Percentiles rank a stretch among this genome's conserved stretches.
Conservation (phyloP, 768 basidiomycete species). For the Epithele typhae region DNA sequence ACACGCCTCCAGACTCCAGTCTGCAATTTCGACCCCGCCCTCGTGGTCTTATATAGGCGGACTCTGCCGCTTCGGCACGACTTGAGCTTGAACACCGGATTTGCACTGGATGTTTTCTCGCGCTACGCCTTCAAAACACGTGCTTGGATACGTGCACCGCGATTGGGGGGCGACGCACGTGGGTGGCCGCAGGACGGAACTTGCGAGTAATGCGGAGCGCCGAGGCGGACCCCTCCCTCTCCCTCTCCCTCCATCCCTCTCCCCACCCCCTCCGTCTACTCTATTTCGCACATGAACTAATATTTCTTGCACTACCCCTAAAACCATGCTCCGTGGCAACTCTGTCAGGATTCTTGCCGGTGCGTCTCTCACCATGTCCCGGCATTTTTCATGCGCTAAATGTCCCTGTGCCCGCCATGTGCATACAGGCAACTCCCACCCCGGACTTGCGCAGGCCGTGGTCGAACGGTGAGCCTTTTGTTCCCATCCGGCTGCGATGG, state of each 20-base stretch:
- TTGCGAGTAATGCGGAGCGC: slow-evolving; percentile 18
- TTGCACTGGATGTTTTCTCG: too few relatives aligned
- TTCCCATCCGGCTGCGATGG: slow-evolving; percentile 31
- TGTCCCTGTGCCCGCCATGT: slow-evolving; percentile 15
- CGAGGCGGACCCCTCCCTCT: background rate
- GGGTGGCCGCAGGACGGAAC: slow-evolving; percentile 4
- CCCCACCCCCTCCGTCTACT: slow-evolving; percentile 1
- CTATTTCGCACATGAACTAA: slow-evolving; percentile 10
- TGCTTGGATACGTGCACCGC: too few relatives aligned
- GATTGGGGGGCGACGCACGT: too few relatives aligned
- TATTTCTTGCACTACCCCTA: slow-evolving; percentile 23
- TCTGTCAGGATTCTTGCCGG: slow-evolving; percentile 74
- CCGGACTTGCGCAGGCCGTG: slow-evolving; percentile 92
- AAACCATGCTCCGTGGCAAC: slow-evolving; percentile 73
- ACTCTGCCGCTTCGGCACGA: too few relatives aligned
- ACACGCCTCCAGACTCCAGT: too few relatives aligned
- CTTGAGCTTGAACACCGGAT: too few relatives aligned
- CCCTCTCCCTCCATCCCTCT: slow-evolving; percentile 1
- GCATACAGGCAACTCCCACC: slow-evolving; percentile 94
- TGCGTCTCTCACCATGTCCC: slow-evolving; percentile 30
- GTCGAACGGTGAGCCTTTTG: slow-evolving; percentile 90
- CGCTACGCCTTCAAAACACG: too few relatives aligned
- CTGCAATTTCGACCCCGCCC: too few relatives aligned
- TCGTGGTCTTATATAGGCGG: too few relatives aligned
- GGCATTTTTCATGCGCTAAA: background rate